Percentiles rank a stretch among this genome's conserved stretches.
Evolutionary conservation across 2,329 filamentous ascomycete genomes (phyloP).

Genomic region (Phaeosphaeriaceae sp.): DNA sequence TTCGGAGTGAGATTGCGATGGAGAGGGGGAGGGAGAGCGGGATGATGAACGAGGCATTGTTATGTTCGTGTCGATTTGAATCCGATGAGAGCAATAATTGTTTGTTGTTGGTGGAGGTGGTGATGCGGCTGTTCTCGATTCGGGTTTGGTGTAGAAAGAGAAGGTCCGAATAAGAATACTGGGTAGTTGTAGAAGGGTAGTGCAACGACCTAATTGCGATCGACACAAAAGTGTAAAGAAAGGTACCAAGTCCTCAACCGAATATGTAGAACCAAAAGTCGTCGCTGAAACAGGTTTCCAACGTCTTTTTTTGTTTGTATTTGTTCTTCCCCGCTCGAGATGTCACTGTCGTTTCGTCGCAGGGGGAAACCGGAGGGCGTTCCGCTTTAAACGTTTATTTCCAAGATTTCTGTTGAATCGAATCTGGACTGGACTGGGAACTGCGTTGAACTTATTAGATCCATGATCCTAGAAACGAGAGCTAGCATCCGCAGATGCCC

Average conservation of each 20-base stretch:
- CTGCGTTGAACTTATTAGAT: not conserved
- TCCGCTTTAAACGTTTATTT: not conserved
- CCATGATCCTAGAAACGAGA: not conserved
- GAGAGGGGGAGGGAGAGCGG: conserved; percentile 7
- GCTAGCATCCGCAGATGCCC: not conserved
- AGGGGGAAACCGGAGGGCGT: not conserved
- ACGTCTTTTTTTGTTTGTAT: not conserved
- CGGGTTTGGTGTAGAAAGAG: not conserved
- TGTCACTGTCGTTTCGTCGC: not conserved
- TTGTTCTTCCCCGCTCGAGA: not conserved
- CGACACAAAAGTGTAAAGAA: not conserved
- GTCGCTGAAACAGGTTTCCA: not conserved
- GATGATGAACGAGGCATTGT: not conserved
- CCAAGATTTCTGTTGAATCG: not conserved
- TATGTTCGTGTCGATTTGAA: not conserved
- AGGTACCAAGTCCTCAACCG: no score
- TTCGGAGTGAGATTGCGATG: conserved; percentile 12
- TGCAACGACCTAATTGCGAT: not conserved
- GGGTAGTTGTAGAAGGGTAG: no score
- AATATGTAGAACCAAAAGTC: no score
- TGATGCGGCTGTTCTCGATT: no score
- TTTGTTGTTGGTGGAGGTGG: not conserved
- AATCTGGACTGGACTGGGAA: not conserved
- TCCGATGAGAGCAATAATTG: not conserved
- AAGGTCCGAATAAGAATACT: not conserved